Conservation (phyloP, 2,329 filamentous ascomycete species). For the Ceratocystis alfenasii region DNA sequence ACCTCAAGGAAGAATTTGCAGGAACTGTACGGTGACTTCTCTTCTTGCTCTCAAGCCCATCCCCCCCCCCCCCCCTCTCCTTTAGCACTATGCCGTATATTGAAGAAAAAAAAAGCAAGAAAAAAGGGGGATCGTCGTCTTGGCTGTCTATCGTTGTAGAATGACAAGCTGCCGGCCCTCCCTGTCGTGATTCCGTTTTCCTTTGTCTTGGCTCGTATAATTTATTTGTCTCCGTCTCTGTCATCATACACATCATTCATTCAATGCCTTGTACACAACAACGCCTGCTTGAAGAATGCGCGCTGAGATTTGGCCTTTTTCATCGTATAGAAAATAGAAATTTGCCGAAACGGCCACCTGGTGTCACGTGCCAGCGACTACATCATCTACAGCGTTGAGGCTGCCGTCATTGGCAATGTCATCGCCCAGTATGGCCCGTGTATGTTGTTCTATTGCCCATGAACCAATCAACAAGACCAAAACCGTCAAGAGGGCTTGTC, state of each 20-base stretch:
- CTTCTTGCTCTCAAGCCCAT: slow-evolving; percentile 23
- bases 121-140: background rate
- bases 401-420: slow-evolving; percentile 74
- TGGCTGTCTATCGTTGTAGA: slow-evolving; percentile 23
- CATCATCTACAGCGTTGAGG: slow-evolving; percentile 97
- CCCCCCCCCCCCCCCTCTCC: background rate
- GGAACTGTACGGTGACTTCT: slow-evolving; percentile 57
- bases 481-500: slow-evolving; percentile 18
- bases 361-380: slow-evolving; percentile 96
- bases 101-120: background rate
- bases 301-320: slow-evolving; percentile 40
- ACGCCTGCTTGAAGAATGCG: slow-evolving; percentile 24
- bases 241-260: slow-evolving; percentile 10
- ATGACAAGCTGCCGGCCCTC: slow-evolving; percentile 22
- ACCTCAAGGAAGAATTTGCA: slow-evolving; percentile 67
- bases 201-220: slow-evolving; percentile 12
- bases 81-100: background rate
- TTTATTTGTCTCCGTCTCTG: slow-evolving; percentile 23
- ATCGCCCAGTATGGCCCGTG: slow-evolving; percentile 85
- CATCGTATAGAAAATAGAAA: slow-evolving; percentile 57
- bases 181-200: slow-evolving; percentile 26
- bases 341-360: slow-evolving; percentile 86
- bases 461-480: background rate
- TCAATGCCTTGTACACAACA: background rate
- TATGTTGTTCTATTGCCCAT: slow-evolving; percentile 35